A percentile compares a stretch with the other conserved stretches of the same genome.
phyloP scores from a whole-genome alignment of 768 basidiomycete species.

The Tylopilus sp. region DNA sequence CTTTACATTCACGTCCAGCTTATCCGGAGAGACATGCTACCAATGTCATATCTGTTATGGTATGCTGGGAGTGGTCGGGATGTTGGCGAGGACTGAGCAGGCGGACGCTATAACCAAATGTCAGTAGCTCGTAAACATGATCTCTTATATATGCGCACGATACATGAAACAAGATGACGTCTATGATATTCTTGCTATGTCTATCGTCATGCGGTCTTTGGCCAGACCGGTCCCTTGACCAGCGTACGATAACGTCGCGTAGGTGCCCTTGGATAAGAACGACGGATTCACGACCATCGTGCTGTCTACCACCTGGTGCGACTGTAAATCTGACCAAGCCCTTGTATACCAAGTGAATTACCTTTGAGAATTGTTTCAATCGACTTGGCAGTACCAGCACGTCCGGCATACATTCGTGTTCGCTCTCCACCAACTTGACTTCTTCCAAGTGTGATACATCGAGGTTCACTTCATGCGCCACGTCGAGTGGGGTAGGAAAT shows the following conservation, averaged over 20 bases:
- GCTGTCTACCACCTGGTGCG: slow-evolving; percentile 64
- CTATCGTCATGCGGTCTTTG: slow-evolving; percentile 26
- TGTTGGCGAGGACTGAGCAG: slow-evolving; percentile 13
- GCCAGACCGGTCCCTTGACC: slow-evolving; percentile 26
- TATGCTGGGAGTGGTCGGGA: slow-evolving; percentile 71
- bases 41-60: too few species aligned
- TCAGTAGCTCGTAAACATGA: too few species aligned
- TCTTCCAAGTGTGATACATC: slow-evolving; percentile 76
- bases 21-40: too few species aligned
- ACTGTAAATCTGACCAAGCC: neutral
- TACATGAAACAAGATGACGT: neutral
- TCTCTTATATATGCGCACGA: neutral
- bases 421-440: slow-evolving; percentile 34
- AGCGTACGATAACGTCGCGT: slow-evolving; percentile 42
- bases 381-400: slow-evolving; percentile 85
- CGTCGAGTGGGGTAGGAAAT: slow-evolving; percentile 79
- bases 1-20: too few species aligned
- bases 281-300: slow-evolving; percentile 87
- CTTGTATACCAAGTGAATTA: slow-evolving; percentile 23
- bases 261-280: slow-evolving; percentile 60
- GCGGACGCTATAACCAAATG: slow-evolving; percentile 21
- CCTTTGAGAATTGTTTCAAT: slow-evolving; percentile 89
- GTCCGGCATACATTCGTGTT: slow-evolving; percentile 62
- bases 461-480: slow-evolving; percentile 80
- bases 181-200: slow-evolving; percentile 28